phyloP scores from a whole-genome alignment of 768 basidiomycete genomes.

The Pseudohyphozyma bogoriensis region DNA sequence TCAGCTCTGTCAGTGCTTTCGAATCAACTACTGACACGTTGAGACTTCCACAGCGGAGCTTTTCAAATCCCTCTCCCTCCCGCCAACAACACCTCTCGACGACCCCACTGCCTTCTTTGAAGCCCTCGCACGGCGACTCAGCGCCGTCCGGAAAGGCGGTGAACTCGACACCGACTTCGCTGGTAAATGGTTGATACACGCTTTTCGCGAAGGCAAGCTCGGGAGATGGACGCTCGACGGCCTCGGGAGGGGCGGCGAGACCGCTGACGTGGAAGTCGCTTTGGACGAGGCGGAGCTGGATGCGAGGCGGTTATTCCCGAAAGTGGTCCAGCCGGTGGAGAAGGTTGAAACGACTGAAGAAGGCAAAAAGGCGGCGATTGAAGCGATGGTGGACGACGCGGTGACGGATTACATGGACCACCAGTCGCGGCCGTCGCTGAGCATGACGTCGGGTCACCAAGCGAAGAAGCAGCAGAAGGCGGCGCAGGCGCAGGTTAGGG shows the following conservation, averaged over 20 bases:
- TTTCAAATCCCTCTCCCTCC: conserved; percentile 18
- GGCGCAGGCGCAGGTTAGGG: conserved; percentile 12
- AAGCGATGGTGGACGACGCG: not conserved
- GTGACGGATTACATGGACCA: not conserved
- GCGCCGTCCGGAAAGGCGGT: conserved; percentile 73
- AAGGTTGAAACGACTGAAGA: too few species aligned
- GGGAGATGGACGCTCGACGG: conserved; percentile 34
- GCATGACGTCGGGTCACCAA: conserved; percentile 18
- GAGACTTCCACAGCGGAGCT: conserved; percentile 14
- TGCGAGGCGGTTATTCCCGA: not conserved
- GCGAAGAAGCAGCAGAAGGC: conserved; percentile 21
- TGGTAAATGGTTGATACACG: conserved; percentile 67
- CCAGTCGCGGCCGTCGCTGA: conserved; percentile 9
- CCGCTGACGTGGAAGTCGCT: not conserved
- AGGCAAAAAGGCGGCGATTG: not conserved
- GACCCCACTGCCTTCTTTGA: conserved; percentile 59
- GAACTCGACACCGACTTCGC: conserved; percentile 60
- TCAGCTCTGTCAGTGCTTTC: too few species aligned
- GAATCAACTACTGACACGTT: not conserved
- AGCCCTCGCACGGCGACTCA: conserved; percentile 59
- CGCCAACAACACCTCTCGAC: conserved; percentile 25
- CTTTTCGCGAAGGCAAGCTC: conserved; percentile 57
- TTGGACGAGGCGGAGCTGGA: not conserved
- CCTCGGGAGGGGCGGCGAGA: conserved; percentile 24
- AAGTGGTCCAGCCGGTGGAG: not conserved